These are phyloP conservation scores for Neurospora sp. DNA, from an alignment of 495 filamentous ascomycete genomes.

Conservation along the genomic window DNA sequence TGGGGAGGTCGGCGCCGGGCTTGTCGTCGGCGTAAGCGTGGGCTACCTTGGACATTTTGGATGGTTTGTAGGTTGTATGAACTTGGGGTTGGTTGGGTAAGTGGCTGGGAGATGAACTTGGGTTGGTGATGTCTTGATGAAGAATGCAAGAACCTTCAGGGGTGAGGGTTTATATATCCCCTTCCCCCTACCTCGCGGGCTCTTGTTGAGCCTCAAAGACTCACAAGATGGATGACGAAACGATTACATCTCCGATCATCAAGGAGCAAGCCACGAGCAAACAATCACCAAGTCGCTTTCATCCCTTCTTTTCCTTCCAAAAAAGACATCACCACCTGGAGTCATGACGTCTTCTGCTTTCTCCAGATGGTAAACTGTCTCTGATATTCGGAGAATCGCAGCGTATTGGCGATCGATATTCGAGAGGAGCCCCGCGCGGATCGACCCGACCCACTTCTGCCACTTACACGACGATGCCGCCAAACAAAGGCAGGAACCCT, in stretches of 20 bases:
- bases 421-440: background rate
- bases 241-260: background rate
- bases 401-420: background rate
- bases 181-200: too few species aligned
- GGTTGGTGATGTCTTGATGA: background rate
- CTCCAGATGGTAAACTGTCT: background rate
- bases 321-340: background rate
- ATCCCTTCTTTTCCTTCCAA: background rate
- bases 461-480: background rate
- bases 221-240: background rate
- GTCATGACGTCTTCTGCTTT: background rate
- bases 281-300: background rate
- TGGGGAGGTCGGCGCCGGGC: conserved; percentile 9
- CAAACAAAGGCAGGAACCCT: background rate
- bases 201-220: background rate
- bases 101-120: too few species aligned
- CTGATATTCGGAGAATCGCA: background rate
- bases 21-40: conserved; percentile 15
- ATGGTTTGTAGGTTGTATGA: background rate
- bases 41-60: conserved; percentile 18
- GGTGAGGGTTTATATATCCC: background rate
- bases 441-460: background rate
- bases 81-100: background rate
- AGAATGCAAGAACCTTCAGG: background rate
- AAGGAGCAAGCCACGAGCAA: background rate